Evolutionary conservation across 495 filamentous ascomycete genomes (phyloP), one percentile per base, ranked within the genome.

Genomic region (Parachaetomium inaequale): DNA sequence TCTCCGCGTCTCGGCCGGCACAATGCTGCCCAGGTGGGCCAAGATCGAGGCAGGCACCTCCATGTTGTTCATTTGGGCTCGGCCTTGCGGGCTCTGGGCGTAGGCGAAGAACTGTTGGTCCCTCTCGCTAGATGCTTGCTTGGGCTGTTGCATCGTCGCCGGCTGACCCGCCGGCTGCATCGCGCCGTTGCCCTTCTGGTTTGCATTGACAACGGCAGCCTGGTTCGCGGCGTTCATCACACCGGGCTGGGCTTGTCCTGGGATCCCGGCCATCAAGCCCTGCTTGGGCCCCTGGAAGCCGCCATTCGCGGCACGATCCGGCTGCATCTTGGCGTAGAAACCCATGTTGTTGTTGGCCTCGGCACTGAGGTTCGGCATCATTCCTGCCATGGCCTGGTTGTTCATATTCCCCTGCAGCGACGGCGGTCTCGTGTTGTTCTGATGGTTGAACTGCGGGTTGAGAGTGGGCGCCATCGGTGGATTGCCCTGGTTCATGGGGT

Each of bases 1-100:
- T 58, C 85, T 87, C 68, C 84, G 88, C 19, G 88, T 72, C 3
- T 86, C 73, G 17, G 80, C 81, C 3, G 89, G 87, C 0, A 87
- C 25, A 23, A 26, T 25, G 15, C n/a, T 4, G 10, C 52, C 58
- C 8, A 77, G 26, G 11, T 72, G 62, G 1, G 60, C 51, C 0
- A 79, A 11, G 2, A 79, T 42, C 4, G 36, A 55, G 0, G 51
- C 51, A 1, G 75, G 72, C 0, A 80, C 50, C 15, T 76, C 72
- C 72, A 78, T 75, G 38, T 63, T 73, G 55, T 78, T 73, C 72
- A 79, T 77, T 34, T 70, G 49, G 1, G 42, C 29, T 25, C 58
- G 59, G 25, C 43, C 54, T 1, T 55, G 59, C 6, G 68, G 67
- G n/a, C 55, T 63, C 65, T 74, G 69, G 21, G 36, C 12, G 14